These are phyloP conservation scores for Mimosa pudica DNA, from an alignment of 306 rosid genomes.

Conservation along the genomic window DNA sequence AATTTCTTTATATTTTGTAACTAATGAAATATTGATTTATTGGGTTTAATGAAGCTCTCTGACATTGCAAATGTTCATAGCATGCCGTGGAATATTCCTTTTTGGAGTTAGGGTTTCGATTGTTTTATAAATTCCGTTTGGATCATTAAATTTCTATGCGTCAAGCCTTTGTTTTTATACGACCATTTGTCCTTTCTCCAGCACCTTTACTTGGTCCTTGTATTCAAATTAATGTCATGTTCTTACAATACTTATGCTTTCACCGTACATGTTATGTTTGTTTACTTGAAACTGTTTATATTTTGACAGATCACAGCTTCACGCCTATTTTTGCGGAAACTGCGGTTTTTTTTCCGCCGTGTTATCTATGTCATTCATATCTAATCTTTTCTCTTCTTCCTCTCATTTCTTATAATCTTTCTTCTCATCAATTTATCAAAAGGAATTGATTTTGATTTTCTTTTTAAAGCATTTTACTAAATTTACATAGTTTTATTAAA, in stretches of 20 bases:
- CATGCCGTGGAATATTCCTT: constrained; percentile 98
- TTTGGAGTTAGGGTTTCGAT: no score
- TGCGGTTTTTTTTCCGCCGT: no score
- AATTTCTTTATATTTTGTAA: constrained; percentile 14
- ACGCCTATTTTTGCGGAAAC: no score
- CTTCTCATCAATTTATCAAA: no score
- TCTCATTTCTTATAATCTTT: no score
- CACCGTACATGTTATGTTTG: constrained; percentile 22
- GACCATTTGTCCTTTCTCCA: constrained; percentile 15
- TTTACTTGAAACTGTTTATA: constrained; percentile 34
- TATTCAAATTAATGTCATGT: constrained; percentile 5
- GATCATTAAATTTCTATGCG: not conserved
- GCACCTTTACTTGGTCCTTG: constrained; percentile 1
- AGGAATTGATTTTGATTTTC: no score
- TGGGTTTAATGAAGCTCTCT: constrained; percentile 62
- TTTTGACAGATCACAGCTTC: constrained; percentile 91
- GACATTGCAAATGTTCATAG: constrained; percentile 98
- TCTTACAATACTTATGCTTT: constrained; percentile 17
- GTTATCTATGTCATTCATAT: no score
- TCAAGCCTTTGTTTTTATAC: constrained; percentile 9
- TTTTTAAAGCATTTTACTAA: no score
- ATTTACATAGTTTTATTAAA: no score
- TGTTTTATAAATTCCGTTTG: not conserved
- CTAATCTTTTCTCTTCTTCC: no score
- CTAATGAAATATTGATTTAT: constrained; percentile 27